Conservation (phyloP, 768 basidiomycete genomes). For the Tubosaeta sp. region DNA sequence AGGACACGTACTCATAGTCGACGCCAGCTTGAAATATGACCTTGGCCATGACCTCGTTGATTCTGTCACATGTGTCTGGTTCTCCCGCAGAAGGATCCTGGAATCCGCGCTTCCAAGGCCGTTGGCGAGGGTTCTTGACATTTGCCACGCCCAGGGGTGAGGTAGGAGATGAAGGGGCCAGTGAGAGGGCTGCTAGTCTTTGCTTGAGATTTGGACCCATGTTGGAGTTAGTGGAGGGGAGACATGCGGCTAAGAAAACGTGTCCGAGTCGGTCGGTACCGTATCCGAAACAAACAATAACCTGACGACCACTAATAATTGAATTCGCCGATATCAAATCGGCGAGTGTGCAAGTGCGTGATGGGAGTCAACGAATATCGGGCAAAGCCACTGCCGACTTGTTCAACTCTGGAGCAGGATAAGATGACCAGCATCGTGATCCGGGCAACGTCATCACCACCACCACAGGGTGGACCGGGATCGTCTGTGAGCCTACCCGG, state of each 20-base stretch:
- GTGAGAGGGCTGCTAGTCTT: constrained; percentile 57
- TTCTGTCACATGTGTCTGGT: constrained; percentile 35
- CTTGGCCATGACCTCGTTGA: constrained; percentile 63
- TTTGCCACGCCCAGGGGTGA: constrained; percentile 25
- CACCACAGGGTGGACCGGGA: background rate
- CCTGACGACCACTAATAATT: too few relatives aligned
- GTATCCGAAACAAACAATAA: background rate
- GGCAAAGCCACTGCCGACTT: too few relatives aligned
- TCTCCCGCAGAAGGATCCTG: constrained; percentile 23
- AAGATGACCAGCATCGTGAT: too few relatives aligned
- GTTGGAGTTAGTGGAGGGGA: background rate
- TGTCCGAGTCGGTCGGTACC: constrained; percentile 1
- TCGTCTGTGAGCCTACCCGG: background rate
- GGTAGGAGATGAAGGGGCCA: constrained; percentile 48
- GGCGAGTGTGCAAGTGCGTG: too few relatives aligned
- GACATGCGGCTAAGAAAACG: background rate
- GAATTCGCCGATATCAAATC: too few relatives aligned
- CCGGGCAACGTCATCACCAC: too few relatives aligned
- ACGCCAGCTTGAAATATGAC: constrained; percentile 88
- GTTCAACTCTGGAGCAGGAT: too few relatives aligned
- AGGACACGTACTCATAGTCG: constrained; percentile 71
- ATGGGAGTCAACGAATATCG: too few relatives aligned
- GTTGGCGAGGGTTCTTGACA: constrained; percentile 41
- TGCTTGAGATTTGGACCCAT: constrained; percentile 56
- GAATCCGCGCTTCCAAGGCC: constrained; percentile 49